Base-by-base conservation (phyloP, 1,284 basidiomycete genomes). In the Ganoderma sp. region DNA sequence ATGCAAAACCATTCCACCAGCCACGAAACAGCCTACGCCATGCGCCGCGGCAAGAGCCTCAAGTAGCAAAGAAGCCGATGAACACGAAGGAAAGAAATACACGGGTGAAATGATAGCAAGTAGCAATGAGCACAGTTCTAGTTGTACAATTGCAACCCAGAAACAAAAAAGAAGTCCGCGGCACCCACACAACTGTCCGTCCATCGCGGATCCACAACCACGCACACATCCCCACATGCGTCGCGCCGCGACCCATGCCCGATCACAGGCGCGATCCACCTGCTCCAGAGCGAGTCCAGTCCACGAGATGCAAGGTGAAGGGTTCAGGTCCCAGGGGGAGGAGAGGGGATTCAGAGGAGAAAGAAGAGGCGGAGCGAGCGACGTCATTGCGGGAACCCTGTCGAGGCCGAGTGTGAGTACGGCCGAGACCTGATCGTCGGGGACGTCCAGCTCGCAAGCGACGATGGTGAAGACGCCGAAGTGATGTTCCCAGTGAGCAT, bases 141-240 rank as follows among this genome's bases (percentile, higher is more conserved):
- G 58, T 67, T 69, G 65, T 71, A 71, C 70, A 71, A 67, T 64
- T 63, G 66, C 62, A 67, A 67, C 70, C 65, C 70, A 65, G 58
- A 56, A 56, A 61, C 61, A 67, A 50, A 34, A 63, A 63, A 59
- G 45, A 61, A 67, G 67, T 67, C 67, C 67, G 58, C 63, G 60
- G 61, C 65, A 54, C 41, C 41, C 8, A 58, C 34, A 58, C 12
- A 58, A 25, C 10, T 34, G 56, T 57, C 56, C 56, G 56, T 57
- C 56, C 56, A n/a, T 32, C 34, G 56, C 54, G 54, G 32, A 28
- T 17, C 54, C 54, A 37, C 32, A 50, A 2, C 28, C 41, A 61
- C 58, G 39, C 58, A 43, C 58, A 42, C 59, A 37, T 41, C 42
- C 42, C 28, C 52, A 28, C 15, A 56, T 56, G 28, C 32, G 52